Evolutionary conservation across 495 filamentous ascomycete genomes (phyloP).

Genomic region (Podospora bellae-mahoneyi): DNA sequence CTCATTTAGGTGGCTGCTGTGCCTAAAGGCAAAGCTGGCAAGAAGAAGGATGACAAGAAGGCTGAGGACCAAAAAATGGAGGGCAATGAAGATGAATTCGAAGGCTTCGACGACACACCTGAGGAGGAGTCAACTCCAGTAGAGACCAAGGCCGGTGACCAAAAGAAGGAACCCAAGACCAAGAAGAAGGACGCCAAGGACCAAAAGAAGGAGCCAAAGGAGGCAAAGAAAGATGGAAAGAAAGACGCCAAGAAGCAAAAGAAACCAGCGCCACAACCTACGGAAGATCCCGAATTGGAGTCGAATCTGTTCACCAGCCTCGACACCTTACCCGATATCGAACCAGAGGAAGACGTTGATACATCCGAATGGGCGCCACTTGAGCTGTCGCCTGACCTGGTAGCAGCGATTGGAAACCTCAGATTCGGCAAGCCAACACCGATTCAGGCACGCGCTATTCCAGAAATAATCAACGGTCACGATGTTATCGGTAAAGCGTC

Average conservation of each 20-base stretch:
- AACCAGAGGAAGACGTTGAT: constrained; percentile 49
- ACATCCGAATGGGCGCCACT: constrained; percentile 75
- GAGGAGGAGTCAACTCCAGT: constrained; percentile 16
- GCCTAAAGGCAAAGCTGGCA: background rate
- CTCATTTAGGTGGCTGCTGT: constrained; percentile 25
- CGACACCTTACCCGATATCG: constrained; percentile 37
- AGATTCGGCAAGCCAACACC: constrained; percentile 75
- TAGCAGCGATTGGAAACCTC: constrained; percentile 71
- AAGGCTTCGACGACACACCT: constrained; percentile 51
- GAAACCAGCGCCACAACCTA: constrained; percentile 34
- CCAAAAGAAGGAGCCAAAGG: constrained; percentile 14
- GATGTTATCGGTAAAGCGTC: constrained; percentile 79
- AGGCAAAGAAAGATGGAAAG: constrained; percentile 25
- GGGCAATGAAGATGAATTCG: constrained; percentile 46
- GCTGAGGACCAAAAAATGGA: background rate
- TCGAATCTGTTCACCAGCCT: constrained; percentile 41
- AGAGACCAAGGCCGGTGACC: constrained; percentile 4
- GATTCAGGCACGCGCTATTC: constrained; percentile 75
- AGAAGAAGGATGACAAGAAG: constrained; percentile 15
- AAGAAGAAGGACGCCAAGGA: constrained; percentile 14
- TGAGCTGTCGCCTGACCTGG: constrained; percentile 62
- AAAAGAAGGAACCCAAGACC: constrained; percentile 15
- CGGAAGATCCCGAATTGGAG: constrained; percentile 40
- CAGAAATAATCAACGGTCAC: constrained; percentile 67
- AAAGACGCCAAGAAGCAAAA: constrained; percentile 32